phyloP scores from a whole-genome alignment of 148 eudicot species.

The Camellia lanceoleosa region DNA sequence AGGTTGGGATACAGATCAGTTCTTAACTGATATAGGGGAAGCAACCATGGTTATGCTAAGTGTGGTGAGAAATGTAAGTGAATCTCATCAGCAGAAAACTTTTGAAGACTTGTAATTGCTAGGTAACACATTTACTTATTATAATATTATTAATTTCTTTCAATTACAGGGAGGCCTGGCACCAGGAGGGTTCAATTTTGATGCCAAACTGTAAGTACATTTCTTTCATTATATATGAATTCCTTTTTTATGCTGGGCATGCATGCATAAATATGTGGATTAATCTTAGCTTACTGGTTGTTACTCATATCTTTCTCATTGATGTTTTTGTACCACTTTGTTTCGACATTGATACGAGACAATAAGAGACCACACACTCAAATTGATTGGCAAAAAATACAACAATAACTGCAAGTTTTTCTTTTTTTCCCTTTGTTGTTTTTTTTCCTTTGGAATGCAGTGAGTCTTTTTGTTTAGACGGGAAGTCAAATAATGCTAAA shows the following conservation, averaged over 20 bases:
- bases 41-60: constrained; percentile 90
- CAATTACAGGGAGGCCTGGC: constrained; percentile 80
- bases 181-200: constrained; percentile 98
- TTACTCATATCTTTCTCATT: neutral
- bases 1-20: constrained; percentile 99
- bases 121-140: neutral
- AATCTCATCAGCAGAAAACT: neutral
- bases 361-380: neutral
- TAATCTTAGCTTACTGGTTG: neutral
- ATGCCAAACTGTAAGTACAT: constrained; percentile 84
- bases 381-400: neutral
- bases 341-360: neutral
- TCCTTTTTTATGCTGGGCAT: neutral
- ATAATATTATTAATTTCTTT: neutral
- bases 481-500: neutral
- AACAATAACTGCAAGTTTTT: constrained; percentile 8
- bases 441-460: neutral
- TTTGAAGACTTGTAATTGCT: neutral
- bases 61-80: constrained; percentile 83
- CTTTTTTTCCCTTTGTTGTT: neutral
- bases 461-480: neutral
- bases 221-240: neutral
- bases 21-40: constrained; percentile 80
- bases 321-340: neutral
- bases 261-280: neutral